Percentiles rank a stretch among this genome's conserved stretches.
Evolutionary conservation across 2,329 filamentous ascomycete species (phyloP).

Genomic region (Monosporascus sp.): DNA sequence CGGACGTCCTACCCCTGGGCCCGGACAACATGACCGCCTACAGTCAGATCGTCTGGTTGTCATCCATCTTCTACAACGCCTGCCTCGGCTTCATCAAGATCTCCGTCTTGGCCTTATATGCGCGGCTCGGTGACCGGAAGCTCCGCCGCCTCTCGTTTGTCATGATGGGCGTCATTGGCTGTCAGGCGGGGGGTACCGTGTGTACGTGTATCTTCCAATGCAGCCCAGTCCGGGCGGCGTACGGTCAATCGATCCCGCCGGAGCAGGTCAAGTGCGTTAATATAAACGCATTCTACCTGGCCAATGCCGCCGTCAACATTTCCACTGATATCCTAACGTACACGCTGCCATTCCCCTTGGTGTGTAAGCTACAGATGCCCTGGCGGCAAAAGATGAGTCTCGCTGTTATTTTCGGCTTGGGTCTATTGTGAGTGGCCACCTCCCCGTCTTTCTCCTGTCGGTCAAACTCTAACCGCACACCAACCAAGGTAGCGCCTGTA

Average conservation of each 20-base stretch:
- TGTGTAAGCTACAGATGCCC: slow-evolving; percentile 38
- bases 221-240: too few relatives aligned
- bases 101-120: slow-evolving; percentile 41
- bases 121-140: slow-evolving; percentile 33
- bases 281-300: slow-evolving; percentile 44
- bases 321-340: slow-evolving; percentile 42
- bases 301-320: slow-evolving; percentile 43
- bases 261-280: slow-evolving; percentile 34
- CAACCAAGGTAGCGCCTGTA: slow-evolving; percentile 31
- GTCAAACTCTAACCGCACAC: too few relatives aligned
- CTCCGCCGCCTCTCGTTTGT: slow-evolving; percentile 30
- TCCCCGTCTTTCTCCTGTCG: too few relatives aligned
- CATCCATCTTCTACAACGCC: slow-evolving; percentile 44
- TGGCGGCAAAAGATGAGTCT: slow-evolving; percentile 34
- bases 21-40: slow-evolving; percentile 13
- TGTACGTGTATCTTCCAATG: neutral
- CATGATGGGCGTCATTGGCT: slow-evolving; percentile 34
- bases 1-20: slow-evolving; percentile 13
- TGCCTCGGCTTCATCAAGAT: slow-evolving; percentile 43
- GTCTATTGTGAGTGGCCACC: too few relatives aligned
- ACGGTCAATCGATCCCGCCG: neutral
- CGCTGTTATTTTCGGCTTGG: too few relatives aligned
- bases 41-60: slow-evolving; percentile 34
- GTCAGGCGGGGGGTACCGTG: neutral
- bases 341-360: slow-evolving; percentile 37